These are phyloP conservation scores for Allantophomopsis cytisporea DNA, from an alignment of 2,329 filamentous ascomycete species.

Conservation along the genomic window DNA sequence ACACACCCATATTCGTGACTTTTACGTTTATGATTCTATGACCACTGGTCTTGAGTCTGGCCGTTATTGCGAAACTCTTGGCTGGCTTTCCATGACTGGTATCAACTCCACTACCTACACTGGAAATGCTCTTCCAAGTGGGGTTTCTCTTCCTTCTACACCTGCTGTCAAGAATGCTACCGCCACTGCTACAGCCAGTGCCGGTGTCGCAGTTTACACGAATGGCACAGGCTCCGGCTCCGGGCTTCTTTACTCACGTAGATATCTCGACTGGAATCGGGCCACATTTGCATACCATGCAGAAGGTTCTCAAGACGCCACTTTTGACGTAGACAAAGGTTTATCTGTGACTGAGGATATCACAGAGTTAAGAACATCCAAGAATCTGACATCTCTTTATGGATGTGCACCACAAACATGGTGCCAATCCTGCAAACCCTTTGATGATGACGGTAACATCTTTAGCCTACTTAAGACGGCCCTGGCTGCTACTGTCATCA, in stretches of 20 bases:
- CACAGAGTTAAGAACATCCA: slow-evolving; percentile 46
- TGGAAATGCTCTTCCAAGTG: slow-evolving; percentile 8
- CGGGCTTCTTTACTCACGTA: slow-evolving; percentile 43
- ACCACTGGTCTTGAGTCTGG: slow-evolving; percentile 75
- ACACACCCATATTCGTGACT: slow-evolving; percentile 77
- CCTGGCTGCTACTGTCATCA: slow-evolving; percentile 54
- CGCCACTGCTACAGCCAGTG: slow-evolving; percentile 6
- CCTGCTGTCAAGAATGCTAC: slow-evolving; percentile 7
- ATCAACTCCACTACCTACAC: slow-evolving; percentile 13
- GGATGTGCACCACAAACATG: slow-evolving; percentile 69
- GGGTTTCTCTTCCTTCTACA: slow-evolving; percentile 18
- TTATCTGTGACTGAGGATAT: slow-evolving; percentile 59
- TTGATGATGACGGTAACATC: slow-evolving; percentile 59
- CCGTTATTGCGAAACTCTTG: slow-evolving; percentile 85
- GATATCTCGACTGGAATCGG: slow-evolving; percentile 88
- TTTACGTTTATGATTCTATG: slow-evolving; percentile 61
- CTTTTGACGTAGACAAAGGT: slow-evolving; percentile 64
- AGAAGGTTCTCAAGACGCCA: slow-evolving; percentile 52
- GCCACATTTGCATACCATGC: slow-evolving; percentile 65
- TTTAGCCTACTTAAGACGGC: slow-evolving; percentile 48
- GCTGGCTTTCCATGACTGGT: slow-evolving; percentile 76
- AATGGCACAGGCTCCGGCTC: neutral
- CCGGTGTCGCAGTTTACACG: slow-evolving; percentile 3
- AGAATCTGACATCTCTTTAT: slow-evolving; percentile 58
- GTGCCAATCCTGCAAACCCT: slow-evolving; percentile 71